A percentile compares a stretch with the other conserved stretches of the same genome.
Evolutionary conservation across 1,284 basidiomycete species (phyloP).

Genomic region (Austroboletus olivaceoglutinosus): DNA sequence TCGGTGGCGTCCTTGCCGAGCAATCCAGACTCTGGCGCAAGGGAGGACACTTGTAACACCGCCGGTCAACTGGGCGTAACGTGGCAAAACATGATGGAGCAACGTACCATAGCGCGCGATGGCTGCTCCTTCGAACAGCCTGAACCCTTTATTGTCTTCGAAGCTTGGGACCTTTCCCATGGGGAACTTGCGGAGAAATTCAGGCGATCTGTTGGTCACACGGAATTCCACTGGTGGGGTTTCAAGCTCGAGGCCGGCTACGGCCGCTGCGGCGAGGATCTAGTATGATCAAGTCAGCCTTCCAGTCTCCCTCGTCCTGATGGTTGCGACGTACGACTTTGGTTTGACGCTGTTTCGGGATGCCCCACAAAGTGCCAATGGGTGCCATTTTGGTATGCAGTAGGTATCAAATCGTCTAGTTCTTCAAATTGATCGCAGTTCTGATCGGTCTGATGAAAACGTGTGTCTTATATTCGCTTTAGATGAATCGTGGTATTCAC

Average conservation of each 20-base stretch:
- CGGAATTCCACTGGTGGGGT: conserved; percentile 19
- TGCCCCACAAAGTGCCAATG: conserved; percentile 24
- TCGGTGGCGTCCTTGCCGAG: conserved; percentile 46
- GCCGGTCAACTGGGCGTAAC: not conserved
- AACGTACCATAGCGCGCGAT: conserved; percentile 61
- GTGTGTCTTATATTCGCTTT: conserved; percentile 5
- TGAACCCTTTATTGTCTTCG: conserved; percentile 49
- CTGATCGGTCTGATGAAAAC: not conserved
- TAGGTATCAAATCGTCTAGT: no score
- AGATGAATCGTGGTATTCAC: no score
- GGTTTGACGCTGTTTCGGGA: conserved; percentile 24
- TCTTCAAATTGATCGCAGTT: no score
- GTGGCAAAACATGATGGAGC: not conserved
- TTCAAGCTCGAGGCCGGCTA: conserved; percentile 30
- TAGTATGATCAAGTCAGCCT: conserved; percentile 3
- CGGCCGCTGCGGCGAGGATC: conserved; percentile 25
- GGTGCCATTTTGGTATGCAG: conserved; percentile 17
- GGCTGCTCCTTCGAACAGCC: conserved; percentile 52
- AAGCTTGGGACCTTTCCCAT: conserved; percentile 54
- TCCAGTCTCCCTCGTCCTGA: not conserved
- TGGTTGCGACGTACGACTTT: conserved; percentile 23
- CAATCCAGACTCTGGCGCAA: conserved; percentile 52
- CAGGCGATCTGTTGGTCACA: conserved; percentile 40
- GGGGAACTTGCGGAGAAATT: conserved; percentile 50
- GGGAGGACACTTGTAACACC: conserved; percentile 41